Evolutionary conservation across 371 early-diverging fungal species (phyloP).

Genomic region (Mucor racemosus): DNA sequence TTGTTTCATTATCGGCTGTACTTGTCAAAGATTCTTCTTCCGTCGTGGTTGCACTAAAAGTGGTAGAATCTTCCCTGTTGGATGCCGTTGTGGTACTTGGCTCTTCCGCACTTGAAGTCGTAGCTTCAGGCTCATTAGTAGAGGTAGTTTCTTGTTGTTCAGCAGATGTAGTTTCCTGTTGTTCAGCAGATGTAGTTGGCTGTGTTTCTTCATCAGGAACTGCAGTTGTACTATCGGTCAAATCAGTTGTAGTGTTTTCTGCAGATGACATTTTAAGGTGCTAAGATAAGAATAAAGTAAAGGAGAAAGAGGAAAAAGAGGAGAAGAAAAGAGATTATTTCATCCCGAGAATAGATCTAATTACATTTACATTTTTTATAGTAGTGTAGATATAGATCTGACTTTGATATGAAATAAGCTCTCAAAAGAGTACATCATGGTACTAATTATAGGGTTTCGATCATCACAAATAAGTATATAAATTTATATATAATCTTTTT

Average conservation of each 20-base stretch:
- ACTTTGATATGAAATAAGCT: not conserved
- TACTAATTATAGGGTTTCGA: not conserved
- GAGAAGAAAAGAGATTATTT: not conserved
- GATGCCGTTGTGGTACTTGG: not conserved
- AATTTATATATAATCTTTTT: not conserved
- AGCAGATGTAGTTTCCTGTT: not conserved
- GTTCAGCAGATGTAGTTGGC: not conserved
- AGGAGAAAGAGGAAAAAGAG: conserved; percentile 12
- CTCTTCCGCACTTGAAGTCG: not conserved
- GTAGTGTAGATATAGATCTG: not conserved
- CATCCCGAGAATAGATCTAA: not conserved
- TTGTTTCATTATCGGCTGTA: not conserved
- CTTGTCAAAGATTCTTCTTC: conserved; percentile 7
- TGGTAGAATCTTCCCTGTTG: conserved; percentile 6
- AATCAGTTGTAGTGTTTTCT: conserved; percentile 8
- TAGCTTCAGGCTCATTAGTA: not conserved
- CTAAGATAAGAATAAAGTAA: not conserved
- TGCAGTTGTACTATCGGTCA: conserved; percentile 6
- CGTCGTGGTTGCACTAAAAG: conserved; percentile 4
- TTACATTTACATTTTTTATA: conserved; percentile 1
- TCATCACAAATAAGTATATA: conserved; percentile 1
- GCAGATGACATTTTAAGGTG: conserved; percentile 9
- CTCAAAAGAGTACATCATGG: not conserved
- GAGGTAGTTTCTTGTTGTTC: not conserved
- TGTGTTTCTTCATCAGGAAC: not conserved